Base-by-base conservation (phyloP, 2,329 filamentous ascomycete species). In the Venturia oleaginea region DNA sequence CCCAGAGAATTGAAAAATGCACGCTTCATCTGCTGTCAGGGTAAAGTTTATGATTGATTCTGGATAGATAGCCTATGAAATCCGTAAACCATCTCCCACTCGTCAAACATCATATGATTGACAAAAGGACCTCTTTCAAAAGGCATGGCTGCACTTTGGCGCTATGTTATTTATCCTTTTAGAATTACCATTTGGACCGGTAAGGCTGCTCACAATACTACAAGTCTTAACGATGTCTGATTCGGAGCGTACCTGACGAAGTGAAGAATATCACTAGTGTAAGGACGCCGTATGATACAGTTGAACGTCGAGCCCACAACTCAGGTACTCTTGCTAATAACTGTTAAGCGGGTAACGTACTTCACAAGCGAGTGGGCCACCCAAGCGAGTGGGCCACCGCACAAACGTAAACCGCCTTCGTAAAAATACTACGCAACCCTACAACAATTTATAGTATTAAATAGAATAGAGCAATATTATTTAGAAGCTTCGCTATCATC, bases 71-170 rank as follows among this genome's bases (percentile, higher is more conserved):
- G 32, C 51, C 19, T 30, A 2, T 22, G 37, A 42, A 7, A 4
- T 42, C 38, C 38, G 15, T 42, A 37, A 76, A 81, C 0, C 87
- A 87, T 65, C 86, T 86, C 77, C 84, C 83, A 0, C 74, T 78
- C 1, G 73, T 88, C 0, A 75, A 82, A 61, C 80, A 84, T 67
- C 79, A 87, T 68, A 70, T 89, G 0, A 72, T 79, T 13, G 75
- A 84, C 0, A 75, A 84, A 63, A 87, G 86, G 0, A 86, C 84
- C 0, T 79, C 78, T 0, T 90, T 83, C 67, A 74, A 76, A 57
- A 83, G 82, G 43, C 87, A 90, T 69, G 90, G 84, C 65, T 87
- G 85, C 68, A 89, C 87, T 0, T 84, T 85, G 0, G 61, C 87
- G 0, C 72, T 88, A 0, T 90, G 87, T 71, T 90, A 87, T 68